phyloP scores from a whole-genome alignment of 1,284 basidiomycete species.

The Sanghuangporus weigelae region DNA sequence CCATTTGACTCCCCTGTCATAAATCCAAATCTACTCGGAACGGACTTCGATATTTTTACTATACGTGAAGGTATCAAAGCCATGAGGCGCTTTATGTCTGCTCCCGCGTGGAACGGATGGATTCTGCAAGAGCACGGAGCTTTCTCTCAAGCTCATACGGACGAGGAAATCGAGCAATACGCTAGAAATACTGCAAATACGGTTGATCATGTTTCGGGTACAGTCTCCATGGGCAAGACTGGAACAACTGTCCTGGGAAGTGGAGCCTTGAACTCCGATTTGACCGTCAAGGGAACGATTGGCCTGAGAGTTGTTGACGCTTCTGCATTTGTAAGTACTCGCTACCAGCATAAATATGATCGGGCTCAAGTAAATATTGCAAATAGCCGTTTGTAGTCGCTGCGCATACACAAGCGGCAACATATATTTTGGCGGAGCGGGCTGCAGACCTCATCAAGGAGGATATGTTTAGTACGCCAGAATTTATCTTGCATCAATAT shows the following conservation, averaged over 20 bases:
- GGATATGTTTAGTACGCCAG: background rate
- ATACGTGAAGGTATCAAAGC: slow-evolving; percentile 30
- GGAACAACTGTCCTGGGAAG: slow-evolving; percentile 25
- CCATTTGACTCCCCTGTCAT: slow-evolving; percentile 39
- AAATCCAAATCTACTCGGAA: slow-evolving; percentile 40
- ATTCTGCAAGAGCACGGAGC: slow-evolving; percentile 23
- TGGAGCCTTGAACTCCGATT: slow-evolving; percentile 47
- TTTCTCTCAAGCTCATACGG: slow-evolving; percentile 22
- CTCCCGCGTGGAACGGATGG: slow-evolving; percentile 32
- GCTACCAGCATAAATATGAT: background rate
- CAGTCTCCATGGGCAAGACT: slow-evolving; percentile 25
- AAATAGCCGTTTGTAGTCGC: slow-evolving; percentile 19
- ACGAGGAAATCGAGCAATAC: slow-evolving; percentile 25
- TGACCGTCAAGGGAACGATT: slow-evolving; percentile 45
- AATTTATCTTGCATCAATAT: too few species aligned
- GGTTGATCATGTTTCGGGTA: slow-evolving; percentile 27
- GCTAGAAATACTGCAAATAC: slow-evolving; percentile 20
- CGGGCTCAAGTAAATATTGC: background rate
- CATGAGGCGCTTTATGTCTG: slow-evolving; percentile 27
- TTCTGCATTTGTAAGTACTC: slow-evolving; percentile 19
- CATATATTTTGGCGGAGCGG: slow-evolving; percentile 22
- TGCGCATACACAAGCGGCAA: slow-evolving; percentile 19
- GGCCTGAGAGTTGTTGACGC: slow-evolving; percentile 28
- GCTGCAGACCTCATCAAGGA: slow-evolving; percentile 20
- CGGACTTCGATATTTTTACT: slow-evolving; percentile 32